Conservation (phyloP, 2,329 filamentous ascomycete species). For the Aspergillus carbonarius region DNA sequence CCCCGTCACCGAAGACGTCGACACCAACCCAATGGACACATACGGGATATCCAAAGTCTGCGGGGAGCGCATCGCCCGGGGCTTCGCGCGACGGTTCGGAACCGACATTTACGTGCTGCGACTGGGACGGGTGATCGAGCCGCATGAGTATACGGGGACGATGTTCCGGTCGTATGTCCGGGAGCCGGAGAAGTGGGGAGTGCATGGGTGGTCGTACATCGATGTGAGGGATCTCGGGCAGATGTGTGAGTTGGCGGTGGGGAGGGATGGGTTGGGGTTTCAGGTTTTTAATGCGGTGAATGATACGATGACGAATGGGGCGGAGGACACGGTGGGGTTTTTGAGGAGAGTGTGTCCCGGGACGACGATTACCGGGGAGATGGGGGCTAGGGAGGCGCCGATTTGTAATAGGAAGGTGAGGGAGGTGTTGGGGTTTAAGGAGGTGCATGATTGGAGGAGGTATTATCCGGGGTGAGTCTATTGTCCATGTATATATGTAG, state of each 20-base stretch:
- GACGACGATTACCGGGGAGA: slow-evolving; percentile 54
- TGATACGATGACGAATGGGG: slow-evolving; percentile 56
- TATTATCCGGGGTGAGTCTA: no score
- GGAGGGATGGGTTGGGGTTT: slow-evolving; percentile 57
- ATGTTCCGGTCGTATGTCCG: slow-evolving; percentile 53
- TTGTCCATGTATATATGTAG: no score
- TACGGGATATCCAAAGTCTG: slow-evolving; percentile 63
- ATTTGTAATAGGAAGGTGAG: slow-evolving; percentile 61
- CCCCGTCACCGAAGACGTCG: slow-evolving; percentile 59
- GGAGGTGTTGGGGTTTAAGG: slow-evolving; percentile 55
- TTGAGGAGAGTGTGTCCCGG: slow-evolving; percentile 51
- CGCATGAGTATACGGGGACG: slow-evolving; percentile 56
- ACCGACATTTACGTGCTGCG: slow-evolving; percentile 61
- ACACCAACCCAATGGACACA: slow-evolving; percentile 61
- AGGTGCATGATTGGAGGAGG: no score
- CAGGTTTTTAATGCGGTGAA: slow-evolving; percentile 67
- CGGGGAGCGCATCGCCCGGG: slow-evolving; percentile 57
- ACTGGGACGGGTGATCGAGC: slow-evolving; percentile 62
- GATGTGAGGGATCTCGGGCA: slow-evolving; percentile 60
- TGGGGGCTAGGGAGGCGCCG: slow-evolving; percentile 61
- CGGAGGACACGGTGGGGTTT: slow-evolving; percentile 51
- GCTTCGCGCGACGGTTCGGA: slow-evolving; percentile 56
- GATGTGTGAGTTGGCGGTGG: slow-evolving; percentile 59
- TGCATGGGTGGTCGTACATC: slow-evolving; percentile 64
- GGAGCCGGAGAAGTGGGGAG: slow-evolving; percentile 52